Evolutionary conservation across 1,284 basidiomycete genomes (phyloP).

Genomic region (Ustilago lituana): DNA sequence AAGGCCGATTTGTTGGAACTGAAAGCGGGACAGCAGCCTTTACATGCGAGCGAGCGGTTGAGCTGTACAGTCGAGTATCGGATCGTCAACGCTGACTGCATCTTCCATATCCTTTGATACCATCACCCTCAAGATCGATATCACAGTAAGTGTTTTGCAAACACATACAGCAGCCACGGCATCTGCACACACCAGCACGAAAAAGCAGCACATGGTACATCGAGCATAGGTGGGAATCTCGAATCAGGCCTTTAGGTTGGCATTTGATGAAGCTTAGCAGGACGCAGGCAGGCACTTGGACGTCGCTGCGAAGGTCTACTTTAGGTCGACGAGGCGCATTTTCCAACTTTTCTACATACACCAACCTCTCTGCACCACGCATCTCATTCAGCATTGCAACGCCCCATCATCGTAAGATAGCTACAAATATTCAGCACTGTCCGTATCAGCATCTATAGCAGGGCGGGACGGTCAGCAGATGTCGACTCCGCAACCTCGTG

Average conservation of each 20-base stretch:
- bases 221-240: too few species aligned
- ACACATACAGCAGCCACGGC: constrained; percentile 7
- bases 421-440: background rate
- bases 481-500: too few species aligned
- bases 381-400: background rate
- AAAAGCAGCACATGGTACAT: constrained; percentile 4
- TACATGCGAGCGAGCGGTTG: background rate
- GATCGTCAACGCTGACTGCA: constrained; percentile 9
- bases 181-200: constrained; percentile 1
- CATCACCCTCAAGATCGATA: constrained; percentile 52
- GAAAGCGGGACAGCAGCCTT: too few species aligned
- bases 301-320: too few species aligned
- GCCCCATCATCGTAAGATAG: background rate
- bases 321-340: background rate
- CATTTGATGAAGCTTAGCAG: too few species aligned
- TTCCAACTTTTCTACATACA: background rate
- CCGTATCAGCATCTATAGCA: background rate
- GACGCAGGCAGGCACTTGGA: too few species aligned
- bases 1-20: too few species aligned
- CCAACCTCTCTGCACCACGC: background rate
- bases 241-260: too few species aligned
- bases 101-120: constrained; percentile 40
- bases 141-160: constrained; percentile 37
- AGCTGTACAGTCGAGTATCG: constrained; percentile 10
- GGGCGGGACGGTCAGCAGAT: too few species aligned